A percentile compares a stretch with the other conserved stretches of the same genome.
These are phyloP conservation scores for Rhizophora apiculata DNA, from an alignment of 345 rosid species.

Conservation along the genomic window DNA sequence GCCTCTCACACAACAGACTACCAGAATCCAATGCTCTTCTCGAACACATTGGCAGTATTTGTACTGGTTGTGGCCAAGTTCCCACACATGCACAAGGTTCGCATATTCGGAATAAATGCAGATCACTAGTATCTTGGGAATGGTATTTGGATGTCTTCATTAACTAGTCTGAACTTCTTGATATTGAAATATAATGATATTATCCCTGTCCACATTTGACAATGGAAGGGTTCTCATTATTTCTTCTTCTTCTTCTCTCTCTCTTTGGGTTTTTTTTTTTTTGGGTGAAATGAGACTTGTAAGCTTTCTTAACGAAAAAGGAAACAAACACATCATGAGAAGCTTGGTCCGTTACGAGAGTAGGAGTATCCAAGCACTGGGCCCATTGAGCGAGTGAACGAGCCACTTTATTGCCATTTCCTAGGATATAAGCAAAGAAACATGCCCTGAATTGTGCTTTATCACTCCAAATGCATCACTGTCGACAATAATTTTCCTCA, in stretches of 20 bases:
- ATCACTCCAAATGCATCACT: no score
- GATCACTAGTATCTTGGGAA: conserved; percentile 17
- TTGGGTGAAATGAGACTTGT: conserved; percentile 23
- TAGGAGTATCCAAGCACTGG: no score
- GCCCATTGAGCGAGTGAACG: no score
- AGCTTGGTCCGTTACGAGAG: no score
- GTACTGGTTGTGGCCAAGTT: conserved; percentile 34
- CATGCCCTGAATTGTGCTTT: no score
- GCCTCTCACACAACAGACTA: conserved; percentile 33
- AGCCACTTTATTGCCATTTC: no score
- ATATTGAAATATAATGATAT: conserved; percentile 17
- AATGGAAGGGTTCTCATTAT: conserved; percentile 31
- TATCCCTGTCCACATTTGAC: conserved; percentile 35
- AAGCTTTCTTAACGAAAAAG: background rate
- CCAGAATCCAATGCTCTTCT: conserved; percentile 35
- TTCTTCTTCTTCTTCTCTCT: background rate
- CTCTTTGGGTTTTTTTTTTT: background rate
- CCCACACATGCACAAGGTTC: conserved; percentile 38
- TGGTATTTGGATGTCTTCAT: background rate
- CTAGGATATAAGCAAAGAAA: no score
- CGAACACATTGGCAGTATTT: conserved; percentile 32
- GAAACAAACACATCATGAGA: no score
- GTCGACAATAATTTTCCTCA: no score
- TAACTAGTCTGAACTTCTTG: conserved; percentile 13
- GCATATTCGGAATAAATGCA: conserved; percentile 34